A percentile compares a stretch with the other conserved stretches of the same genome.
These are phyloP conservation scores for Pseudogymnoascus sp. DNA, from an alignment of 2,329 filamentous ascomycete genomes.

Conservation along the genomic window DNA sequence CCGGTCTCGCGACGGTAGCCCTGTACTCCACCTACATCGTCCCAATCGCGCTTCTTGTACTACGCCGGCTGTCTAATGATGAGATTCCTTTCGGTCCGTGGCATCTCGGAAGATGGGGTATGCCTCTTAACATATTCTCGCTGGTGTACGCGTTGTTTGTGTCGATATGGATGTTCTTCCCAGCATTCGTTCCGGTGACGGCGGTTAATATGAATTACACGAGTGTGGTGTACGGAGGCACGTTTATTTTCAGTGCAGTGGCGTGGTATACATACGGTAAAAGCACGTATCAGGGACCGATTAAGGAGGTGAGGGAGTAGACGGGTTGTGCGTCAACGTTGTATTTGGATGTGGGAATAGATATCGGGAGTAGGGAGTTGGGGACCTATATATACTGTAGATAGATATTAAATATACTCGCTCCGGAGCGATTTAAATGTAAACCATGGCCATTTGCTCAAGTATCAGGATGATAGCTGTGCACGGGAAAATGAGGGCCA, in stretches of 20 bases:
- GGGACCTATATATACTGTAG: neutral
- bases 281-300: neutral
- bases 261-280: slow-evolving; percentile 2
- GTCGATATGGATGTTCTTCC: slow-evolving; percentile 37
- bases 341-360: neutral
- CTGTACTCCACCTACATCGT: slow-evolving; percentile 39
- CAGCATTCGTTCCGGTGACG: neutral
- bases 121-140: slow-evolving; percentile 17
- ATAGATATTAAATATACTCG: slow-evolving; percentile 5
- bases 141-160: slow-evolving; percentile 33
- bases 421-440: neutral
- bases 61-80: slow-evolving; percentile 30
- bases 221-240: slow-evolving; percentile 2
- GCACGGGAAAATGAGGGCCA: too few relatives aligned
- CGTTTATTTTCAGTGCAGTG: neutral
- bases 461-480: neutral
- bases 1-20: slow-evolving; percentile 36
- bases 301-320: slow-evolving; percentile 8
- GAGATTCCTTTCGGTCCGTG: slow-evolving; percentile 20
- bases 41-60: slow-evolving; percentile 33
- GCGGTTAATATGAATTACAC: slow-evolving; percentile 11
- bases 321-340: neutral
- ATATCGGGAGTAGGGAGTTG: neutral
- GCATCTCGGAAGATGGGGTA: slow-evolving; percentile 20
- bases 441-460: neutral